Evolutionary conservation across 164 flowering plant species (phyloP), one percentile per base, ranked within the genome.

Genomic region (Sextonia rubra): DNA sequence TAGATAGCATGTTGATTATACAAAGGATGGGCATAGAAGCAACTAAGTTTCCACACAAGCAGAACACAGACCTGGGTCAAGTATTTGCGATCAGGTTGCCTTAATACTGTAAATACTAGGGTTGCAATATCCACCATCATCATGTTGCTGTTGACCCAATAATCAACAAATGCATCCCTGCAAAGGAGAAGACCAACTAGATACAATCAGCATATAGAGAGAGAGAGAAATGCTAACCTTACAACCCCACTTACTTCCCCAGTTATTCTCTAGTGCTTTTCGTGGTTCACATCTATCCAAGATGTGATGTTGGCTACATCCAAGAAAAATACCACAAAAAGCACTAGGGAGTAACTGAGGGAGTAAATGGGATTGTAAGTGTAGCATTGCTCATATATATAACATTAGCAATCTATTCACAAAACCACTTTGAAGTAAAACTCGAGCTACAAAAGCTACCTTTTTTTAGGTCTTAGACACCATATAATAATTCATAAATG

Each of bases 111-210:
- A 77, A 75, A 93, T 68, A 96, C 86, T 75, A 86, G 93, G 25
- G 97, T 86, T 63, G 90, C 90, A 66, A 80, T 79, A 78, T 96
- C 99, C 89, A 85, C 72, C 11, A 90, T 87, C 89, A 93, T 77
- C 91, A 93, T 86, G 82, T 89, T 93, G 44, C 87, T 85, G 70
- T 90, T 87, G 77, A 92, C 77, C 99, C 99, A 96, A 79, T 86
- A 93, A 73, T 91, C 89, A 79, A 92, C 77, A 84, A 96, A 91
- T 44, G 92, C 88, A 79, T 92, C 91, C 89, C 99, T 96, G 71
- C 77, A 77, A 72, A 74, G 37, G 4, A 64, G 29, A 65, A 49
- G 11, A 15, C 25, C 44, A 73, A 66, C 7, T 37, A 64, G 18
- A 5, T 24, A 61, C 25, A 9, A 68, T 32, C 37, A 32, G 37